Base-by-base conservation (phyloP, 176 grass and related monocot species). In the Alopecurus myosuroides region DNA sequence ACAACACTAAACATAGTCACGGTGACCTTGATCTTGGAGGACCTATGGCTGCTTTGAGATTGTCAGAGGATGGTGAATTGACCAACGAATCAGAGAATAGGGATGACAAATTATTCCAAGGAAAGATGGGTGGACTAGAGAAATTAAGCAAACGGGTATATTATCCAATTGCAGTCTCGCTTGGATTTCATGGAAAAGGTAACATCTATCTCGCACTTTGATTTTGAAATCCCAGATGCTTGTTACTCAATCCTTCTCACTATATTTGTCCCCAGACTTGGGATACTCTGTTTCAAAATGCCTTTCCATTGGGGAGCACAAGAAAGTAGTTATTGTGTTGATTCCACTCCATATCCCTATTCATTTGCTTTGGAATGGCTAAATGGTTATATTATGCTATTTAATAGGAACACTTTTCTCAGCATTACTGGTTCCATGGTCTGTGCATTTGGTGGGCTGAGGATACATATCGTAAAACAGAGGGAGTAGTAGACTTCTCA, bases 131-230 rank as follows among this genome's bases (percentile, higher is more conserved):
- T 68, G 83, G 91, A 83, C 85, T 98, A 35, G 87, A 86, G 31
- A 70, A 87, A 71, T 88, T 98, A 55, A 92, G 87, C 88, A 55
- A 76, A 93, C 82, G 74, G 95, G 55, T 91, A 92, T 72, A 95
- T 95, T 85, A 39, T 86, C 73, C 52, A 77, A n/a, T 85, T 98
- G 67, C 96, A 95, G 31, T 89, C 85, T 92, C 89, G 74, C 67
- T 71, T 95, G 86, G 88, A 94, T 88, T 90, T 87, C 70, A 91
- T 91, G 85, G 87, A 92, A 92, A 95, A 87, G 93, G 93, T 95
- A 90, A 76, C 45, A 71, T 7, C 85, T 78, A 22, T 60, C 18
- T 80, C 22, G 68, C 74, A 40, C 39, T 12, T 73, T n/a, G n/a
- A 14, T 29, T 73, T 73, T 45, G 42, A 3, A 48, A 30, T 30